A percentile compares a stretch with the other conserved stretches of the same genome.
These are phyloP conservation scores for Boletus speciosus DNA, from an alignment of 768 basidiomycete species.

Conservation along the genomic window DNA sequence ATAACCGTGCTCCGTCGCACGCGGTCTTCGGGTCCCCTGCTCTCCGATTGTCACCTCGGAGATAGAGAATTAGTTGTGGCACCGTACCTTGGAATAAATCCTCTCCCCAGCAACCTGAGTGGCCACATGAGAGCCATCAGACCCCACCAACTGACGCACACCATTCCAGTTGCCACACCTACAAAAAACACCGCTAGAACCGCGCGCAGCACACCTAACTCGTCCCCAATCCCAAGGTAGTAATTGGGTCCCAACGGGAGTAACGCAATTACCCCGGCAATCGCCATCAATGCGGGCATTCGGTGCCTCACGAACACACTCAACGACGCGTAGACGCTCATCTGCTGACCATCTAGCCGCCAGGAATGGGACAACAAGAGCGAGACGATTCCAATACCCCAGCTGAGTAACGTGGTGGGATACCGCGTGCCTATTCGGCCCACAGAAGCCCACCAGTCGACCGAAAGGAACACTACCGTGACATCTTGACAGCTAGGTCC, in stretches of 20 bases:
- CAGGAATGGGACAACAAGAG: conserved; percentile 55
- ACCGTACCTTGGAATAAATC: conserved; percentile 16
- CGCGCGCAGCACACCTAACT: conserved; percentile 36
- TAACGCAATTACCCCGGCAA: conserved; percentile 45
- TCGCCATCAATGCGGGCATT: conserved; percentile 42
- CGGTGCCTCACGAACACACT: conserved; percentile 36
- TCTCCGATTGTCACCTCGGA: not conserved
- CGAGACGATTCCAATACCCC: conserved; percentile 70
- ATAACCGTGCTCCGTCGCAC: conserved; percentile 48
- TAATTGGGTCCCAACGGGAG: conserved; percentile 54
- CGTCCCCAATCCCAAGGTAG: conserved; percentile 60
- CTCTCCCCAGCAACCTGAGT: conserved; percentile 21
- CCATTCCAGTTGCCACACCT: conserved; percentile 61
- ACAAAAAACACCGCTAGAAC: conserved; percentile 56
- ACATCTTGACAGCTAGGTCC: conserved; percentile 45
- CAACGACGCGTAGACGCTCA: conserved; percentile 50
- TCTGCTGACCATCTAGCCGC: conserved; percentile 35
- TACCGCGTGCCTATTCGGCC: conserved; percentile 74
- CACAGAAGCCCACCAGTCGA: conserved; percentile 71
- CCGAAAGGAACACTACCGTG: conserved; percentile 42
- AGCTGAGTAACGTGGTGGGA: conserved; percentile 64
- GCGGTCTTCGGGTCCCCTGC: conserved; percentile 30
- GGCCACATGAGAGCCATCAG: conserved; percentile 49
- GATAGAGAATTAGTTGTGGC: not conserved
- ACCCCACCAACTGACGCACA: conserved; percentile 56